These are phyloP conservation scores for Collybia sordida DNA, from an alignment of 768 basidiomycete species.

Conservation along the genomic window DNA sequence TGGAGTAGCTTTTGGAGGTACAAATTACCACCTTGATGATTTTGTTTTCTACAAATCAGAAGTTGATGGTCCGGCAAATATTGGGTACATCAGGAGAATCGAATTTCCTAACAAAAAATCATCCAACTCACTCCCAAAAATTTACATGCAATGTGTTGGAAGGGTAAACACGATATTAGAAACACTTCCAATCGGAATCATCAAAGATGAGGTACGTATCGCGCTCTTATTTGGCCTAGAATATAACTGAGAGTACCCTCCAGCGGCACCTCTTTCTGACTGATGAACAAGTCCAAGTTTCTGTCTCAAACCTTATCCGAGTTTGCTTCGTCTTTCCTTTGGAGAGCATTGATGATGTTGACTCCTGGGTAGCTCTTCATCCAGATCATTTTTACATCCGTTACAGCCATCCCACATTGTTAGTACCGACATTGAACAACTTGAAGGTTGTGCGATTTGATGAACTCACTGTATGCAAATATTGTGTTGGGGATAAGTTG, in stretches of 20 bases:
- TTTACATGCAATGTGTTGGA: slow-evolving; percentile 48
- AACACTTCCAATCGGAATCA: slow-evolving; percentile 33
- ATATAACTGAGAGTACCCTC: neutral
- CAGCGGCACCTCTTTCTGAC: slow-evolving; percentile 68
- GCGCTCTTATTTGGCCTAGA: neutral
- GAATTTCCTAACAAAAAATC: slow-evolving; percentile 16
- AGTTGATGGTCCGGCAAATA: slow-evolving; percentile 46
- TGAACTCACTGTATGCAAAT: slow-evolving; percentile 44
- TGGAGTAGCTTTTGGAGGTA: slow-evolving; percentile 47
- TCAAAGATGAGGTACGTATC: slow-evolving; percentile 58
- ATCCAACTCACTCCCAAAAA: slow-evolving; percentile 13
- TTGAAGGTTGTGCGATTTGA: slow-evolving; percentile 25
- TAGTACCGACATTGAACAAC: slow-evolving; percentile 36
- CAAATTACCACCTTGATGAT: slow-evolving; percentile 60
- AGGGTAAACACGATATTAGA: slow-evolving; percentile 39
- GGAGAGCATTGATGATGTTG: slow-evolving; percentile 23
- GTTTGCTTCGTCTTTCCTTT: slow-evolving; percentile 48
- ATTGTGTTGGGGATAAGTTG: slow-evolving; percentile 39
- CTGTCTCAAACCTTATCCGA: slow-evolving; percentile 40
- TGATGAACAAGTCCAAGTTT: slow-evolving; percentile 34
- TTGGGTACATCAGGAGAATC: slow-evolving; percentile 51
- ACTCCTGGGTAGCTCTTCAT: slow-evolving; percentile 51
- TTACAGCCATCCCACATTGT: slow-evolving; percentile 48
- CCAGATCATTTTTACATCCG: slow-evolving; percentile 57
- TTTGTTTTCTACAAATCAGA: slow-evolving; percentile 52